A percentile compares a stretch with the other conserved stretches of the same genome.
Conservation (phyloP, 78 protist species). For the Dictyostelium citrinum region DNA sequence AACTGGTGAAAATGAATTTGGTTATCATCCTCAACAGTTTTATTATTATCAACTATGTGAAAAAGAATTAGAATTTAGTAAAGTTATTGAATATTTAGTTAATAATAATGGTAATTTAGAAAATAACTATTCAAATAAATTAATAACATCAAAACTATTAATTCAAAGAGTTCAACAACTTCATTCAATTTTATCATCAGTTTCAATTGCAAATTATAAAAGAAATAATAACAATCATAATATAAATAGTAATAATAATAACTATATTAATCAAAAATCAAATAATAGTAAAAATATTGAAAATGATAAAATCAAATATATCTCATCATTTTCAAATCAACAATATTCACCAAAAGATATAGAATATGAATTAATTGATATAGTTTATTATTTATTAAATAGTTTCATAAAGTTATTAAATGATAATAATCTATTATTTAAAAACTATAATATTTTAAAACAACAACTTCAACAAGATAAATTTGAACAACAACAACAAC, state of each 20-base stretch:
- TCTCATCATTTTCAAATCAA: not conserved
- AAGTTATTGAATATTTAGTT: not conserved
- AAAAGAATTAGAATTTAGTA: constrained; percentile 15
- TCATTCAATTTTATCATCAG: constrained; percentile 29
- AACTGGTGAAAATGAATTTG: constrained; percentile 27
- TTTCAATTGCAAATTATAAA: not conserved
- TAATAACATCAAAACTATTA: not conserved
- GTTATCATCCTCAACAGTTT: constrained; percentile 68
- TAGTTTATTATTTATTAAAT: not conserved
- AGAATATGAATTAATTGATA: not conserved
- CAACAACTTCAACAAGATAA: not conserved
- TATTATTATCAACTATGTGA: constrained; percentile 49
- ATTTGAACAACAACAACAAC: not conserved
- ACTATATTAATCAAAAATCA: not conserved
- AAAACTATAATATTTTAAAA: not conserved
- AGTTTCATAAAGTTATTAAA: not conserved
- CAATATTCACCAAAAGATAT: not conserved
- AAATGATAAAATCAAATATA: not conserved
- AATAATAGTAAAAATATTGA: not conserved
- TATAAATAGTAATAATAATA: no score
- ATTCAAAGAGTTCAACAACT: constrained; percentile 53
- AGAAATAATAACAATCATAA: not conserved
- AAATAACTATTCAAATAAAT: not conserved
- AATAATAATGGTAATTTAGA: not conserved
- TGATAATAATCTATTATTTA: not conserved